phyloP scores from a whole-genome alignment of 2,329 filamentous ascomycete genomes.

The Hymenoscyphus linearis region DNA sequence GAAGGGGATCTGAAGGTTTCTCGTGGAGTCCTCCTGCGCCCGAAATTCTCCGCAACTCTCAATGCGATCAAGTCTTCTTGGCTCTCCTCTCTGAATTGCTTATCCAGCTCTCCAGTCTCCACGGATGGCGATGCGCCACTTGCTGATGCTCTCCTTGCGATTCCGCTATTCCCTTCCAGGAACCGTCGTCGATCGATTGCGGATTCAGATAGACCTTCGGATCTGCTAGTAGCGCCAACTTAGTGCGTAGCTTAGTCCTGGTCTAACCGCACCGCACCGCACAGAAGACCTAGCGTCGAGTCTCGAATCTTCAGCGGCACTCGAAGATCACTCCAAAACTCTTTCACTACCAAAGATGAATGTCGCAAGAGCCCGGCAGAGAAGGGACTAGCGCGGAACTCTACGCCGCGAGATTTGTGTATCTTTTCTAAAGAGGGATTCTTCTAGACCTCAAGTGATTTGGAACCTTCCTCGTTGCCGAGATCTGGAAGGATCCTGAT shows the following conservation, averaged over 20 bases:
- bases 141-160: background rate
- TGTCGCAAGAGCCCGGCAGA: background rate
- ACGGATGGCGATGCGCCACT: background rate
- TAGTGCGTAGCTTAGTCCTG: background rate
- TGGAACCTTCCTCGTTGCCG: too few relatives aligned
- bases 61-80: constrained; percentile 1
- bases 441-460: too few relatives aligned
- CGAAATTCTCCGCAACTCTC: background rate
- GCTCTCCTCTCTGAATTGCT: background rate
- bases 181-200: constrained; percentile 2
- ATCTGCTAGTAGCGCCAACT: background rate
- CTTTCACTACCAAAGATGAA: background rate
- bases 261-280: background rate
- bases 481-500: background rate
- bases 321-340: background rate
- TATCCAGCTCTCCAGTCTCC: background rate
- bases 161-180: background rate
- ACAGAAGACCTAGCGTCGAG: background rate
- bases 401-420: background rate
- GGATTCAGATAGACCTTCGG: constrained; percentile 1
- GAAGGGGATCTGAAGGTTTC: too few relatives aligned
- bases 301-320: background rate
- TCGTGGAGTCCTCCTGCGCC: background rate
- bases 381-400: background rate
- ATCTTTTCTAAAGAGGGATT: background rate